Conservation (phyloP, 352 stramenopile species). For the Peronospora destructor region DNA sequence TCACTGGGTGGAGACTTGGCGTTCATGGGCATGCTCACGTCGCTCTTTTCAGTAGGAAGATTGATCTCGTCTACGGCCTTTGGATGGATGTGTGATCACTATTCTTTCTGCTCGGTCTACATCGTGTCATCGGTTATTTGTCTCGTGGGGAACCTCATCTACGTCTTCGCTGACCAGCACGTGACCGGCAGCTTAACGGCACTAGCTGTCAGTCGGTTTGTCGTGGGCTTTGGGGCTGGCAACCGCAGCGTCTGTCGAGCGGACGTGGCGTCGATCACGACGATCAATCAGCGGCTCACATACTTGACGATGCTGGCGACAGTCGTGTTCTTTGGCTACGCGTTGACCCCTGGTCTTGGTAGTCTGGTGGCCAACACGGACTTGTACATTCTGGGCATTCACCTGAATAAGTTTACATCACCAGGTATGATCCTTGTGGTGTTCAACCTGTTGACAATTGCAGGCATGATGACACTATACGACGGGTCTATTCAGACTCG, state of each 20-base stretch:
- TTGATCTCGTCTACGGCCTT: slow-evolving; percentile 72
- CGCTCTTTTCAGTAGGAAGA: slow-evolving; percentile 60
- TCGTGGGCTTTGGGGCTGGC: slow-evolving; percentile 64
- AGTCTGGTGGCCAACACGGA: slow-evolving; percentile 50
- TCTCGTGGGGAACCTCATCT: slow-evolving; percentile 58
- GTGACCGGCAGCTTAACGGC: slow-evolving; percentile 45
- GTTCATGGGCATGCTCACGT: slow-evolving; percentile 71
- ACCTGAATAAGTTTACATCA: slow-evolving; percentile 64
- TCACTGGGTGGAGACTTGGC: slow-evolving; percentile 50
- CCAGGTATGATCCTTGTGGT: slow-evolving; percentile 48
- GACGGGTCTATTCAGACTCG: slow-evolving; percentile 39
- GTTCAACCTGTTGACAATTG: slow-evolving; percentile 54
- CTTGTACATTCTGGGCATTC: slow-evolving; percentile 39
- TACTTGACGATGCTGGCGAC: slow-evolving; percentile 64
- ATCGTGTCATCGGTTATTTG: slow-evolving; percentile 61
- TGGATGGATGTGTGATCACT: slow-evolving; percentile 72
- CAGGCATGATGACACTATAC: slow-evolving; percentile 51
- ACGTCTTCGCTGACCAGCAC: slow-evolving; percentile 54
- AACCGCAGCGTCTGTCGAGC: slow-evolving; percentile 66
- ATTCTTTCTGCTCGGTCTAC: slow-evolving; percentile 72
- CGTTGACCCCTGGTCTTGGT: slow-evolving; percentile 54
- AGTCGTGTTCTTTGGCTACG: slow-evolving; percentile 69
- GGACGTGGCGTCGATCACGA: slow-evolving; percentile 64
- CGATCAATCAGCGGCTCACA: slow-evolving; percentile 55
- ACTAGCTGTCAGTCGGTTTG: slow-evolving; percentile 48